Evolutionary conservation across 2,329 filamentous ascomycete genomes (phyloP), one percentile per base, ranked within the genome.

Genomic region (Amylocarpus encephaloides): DNA sequence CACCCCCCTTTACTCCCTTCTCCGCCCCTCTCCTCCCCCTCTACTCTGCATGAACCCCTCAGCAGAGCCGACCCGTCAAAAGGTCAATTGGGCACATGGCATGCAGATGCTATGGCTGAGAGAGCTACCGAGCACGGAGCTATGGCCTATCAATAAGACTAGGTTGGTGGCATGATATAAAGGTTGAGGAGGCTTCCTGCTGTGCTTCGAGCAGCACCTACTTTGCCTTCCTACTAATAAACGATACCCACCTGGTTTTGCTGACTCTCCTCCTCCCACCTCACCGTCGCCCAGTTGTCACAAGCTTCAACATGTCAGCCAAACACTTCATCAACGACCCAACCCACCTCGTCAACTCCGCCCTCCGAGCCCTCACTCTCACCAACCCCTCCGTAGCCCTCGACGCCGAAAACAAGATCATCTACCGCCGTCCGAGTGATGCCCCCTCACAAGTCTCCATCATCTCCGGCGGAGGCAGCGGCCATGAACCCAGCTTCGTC

Each of bases 271-370:
- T n/a, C n/a, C 22, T 26, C 22, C 22, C 4, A 26, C 22, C 22
- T 4, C 22, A 26, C 7, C 4, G 22, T 26, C 22, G 22, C n/a
- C n/a, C n/a, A n/a, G n/a, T 39, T 43, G 35, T 26, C n/a, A 40
- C 34, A 34, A 48, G 4, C 34, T 42, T 39, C 47, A 62, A 49
- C 48, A 74, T 75, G 72, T 80, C 80, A 30, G 66, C 75, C 53
- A 94, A 93, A 74, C 91, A 96, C 72, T 95, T 96, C 74, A 82
- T 95, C 74, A 83, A 89, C 68, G 86, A 94, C 66, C 82, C 90
- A 38, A 80, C 82, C 47, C 78, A 86, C 63, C 80, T 96, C 46
- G 88, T 96, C 66, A 77, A 80, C 65, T 76, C 82, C 38, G 87
- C 91, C 40, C 81, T 96, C 16, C 78, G 82, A 61, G 82, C 85